Evolutionary conservation across 345 rosid genomes (phyloP).

Genomic region (Erysimum cheiranthoides): DNA sequence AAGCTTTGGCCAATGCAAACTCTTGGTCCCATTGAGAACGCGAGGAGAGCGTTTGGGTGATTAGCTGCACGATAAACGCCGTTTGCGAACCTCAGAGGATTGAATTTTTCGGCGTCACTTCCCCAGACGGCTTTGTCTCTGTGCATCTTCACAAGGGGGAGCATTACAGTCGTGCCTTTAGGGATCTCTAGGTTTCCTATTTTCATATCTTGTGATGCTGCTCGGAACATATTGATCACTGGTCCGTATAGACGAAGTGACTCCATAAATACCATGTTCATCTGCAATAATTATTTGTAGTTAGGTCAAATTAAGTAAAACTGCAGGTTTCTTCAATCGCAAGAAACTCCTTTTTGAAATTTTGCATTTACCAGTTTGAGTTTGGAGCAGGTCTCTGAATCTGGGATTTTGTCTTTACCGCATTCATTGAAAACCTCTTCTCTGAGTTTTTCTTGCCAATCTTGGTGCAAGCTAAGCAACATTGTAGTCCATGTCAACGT

Average conservation of each 20-base stretch:
- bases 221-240: slow-evolving; percentile 41
- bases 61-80: slow-evolving; percentile 52
- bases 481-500: slow-evolving; percentile 63
- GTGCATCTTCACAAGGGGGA: slow-evolving; percentile 49
- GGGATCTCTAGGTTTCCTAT: slow-evolving; percentile 60
- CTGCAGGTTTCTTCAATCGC: slow-evolving; percentile 11
- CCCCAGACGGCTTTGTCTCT: slow-evolving; percentile 62
- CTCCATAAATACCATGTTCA: slow-evolving; percentile 69
- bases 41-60: slow-evolving; percentile 58
- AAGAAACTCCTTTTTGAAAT: slow-evolving; percentile 1
- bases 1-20: slow-evolving; percentile 68
- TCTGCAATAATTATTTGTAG: slow-evolving; percentile 34
- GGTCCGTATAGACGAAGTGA: slow-evolving; percentile 65
- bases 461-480: slow-evolving; percentile 55
- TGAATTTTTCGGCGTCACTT: slow-evolving; percentile 63
- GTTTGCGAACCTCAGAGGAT: slow-evolving; percentile 54
- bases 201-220: slow-evolving; percentile 50
- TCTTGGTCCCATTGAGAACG: slow-evolving; percentile 64
- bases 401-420: slow-evolving; percentile 47
- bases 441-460: slow-evolving; percentile 69
- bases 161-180: slow-evolving; percentile 42
- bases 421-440: slow-evolving; percentile 57
- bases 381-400: slow-evolving; percentile 49
- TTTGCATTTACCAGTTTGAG: slow-evolving; percentile 44
- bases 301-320: neutral